Evolutionary conservation across 2,329 filamentous ascomycete species (phyloP).

Genomic region (Drechmeria coniospora): DNA sequence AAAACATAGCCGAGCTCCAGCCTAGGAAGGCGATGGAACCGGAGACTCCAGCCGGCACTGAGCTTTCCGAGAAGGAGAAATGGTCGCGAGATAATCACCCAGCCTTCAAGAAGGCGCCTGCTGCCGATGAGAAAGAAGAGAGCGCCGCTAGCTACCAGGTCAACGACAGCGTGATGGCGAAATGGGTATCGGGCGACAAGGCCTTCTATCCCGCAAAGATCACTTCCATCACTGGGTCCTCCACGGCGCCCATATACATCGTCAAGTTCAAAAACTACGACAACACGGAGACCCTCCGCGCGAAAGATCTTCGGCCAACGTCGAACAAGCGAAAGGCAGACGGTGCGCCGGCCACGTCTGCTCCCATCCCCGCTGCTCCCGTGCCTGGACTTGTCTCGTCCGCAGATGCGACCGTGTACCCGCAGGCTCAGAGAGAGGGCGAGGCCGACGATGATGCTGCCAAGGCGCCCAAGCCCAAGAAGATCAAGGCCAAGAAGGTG

Average conservation of each 20-base stretch:
- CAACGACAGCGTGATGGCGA: slow-evolving; percentile 80
- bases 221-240: slow-evolving; percentile 82
- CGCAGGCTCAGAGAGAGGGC: slow-evolving; percentile 45
- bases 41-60: slow-evolving; percentile 28
- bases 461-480: slow-evolving; percentile 69
- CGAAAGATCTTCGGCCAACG: slow-evolving; percentile 71
- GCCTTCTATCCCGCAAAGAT: slow-evolving; percentile 86
- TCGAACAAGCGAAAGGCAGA: slow-evolving; percentile 79
- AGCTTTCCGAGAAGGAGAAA: slow-evolving; percentile 46
- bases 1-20: slow-evolving; percentile 68
- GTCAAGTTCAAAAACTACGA: slow-evolving; percentile 92
- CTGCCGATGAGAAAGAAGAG: slow-evolving; percentile 36
- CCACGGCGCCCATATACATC: slow-evolving; percentile 79
- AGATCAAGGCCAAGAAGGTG: slow-evolving; percentile 81
- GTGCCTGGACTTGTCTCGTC: slow-evolving; percentile 31
- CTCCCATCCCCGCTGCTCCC: slow-evolving; percentile 22
- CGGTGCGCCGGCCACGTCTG: slow-evolving; percentile 41
- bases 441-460: slow-evolving; percentile 48
- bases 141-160: slow-evolving; percentile 53
- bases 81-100: slow-evolving; percentile 72
- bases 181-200: slow-evolving; percentile 82
- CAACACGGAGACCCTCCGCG: slow-evolving; percentile 65
- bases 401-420: slow-evolving; percentile 41
- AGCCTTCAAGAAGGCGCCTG: slow-evolving; percentile 45
- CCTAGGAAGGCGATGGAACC: slow-evolving; percentile 25